These are phyloP conservation scores for Gonapodya prolifera DNA, from an alignment of 192 early-diverging fungal genomes.

Conservation along the genomic window DNA sequence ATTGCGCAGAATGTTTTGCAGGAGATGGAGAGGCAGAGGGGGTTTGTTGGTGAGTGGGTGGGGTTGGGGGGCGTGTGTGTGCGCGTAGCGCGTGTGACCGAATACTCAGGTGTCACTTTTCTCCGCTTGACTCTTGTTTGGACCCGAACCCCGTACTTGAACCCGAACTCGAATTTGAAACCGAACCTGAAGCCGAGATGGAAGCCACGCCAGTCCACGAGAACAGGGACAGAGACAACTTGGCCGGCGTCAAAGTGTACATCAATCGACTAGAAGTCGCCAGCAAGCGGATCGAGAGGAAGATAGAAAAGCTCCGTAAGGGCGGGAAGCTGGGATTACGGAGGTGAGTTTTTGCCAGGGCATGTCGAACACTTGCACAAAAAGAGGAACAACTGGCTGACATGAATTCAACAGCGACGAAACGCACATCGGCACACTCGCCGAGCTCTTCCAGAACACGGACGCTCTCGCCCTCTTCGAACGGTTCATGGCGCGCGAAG, in stretches of 20 bases:
- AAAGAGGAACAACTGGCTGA: neutral
- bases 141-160: too few species aligned
- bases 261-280: constrained; percentile 62
- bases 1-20: constrained; percentile 58
- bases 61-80: too few species aligned
- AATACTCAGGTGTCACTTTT: too few species aligned
- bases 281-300: constrained; percentile 58
- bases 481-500: neutral
- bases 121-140: too few species aligned
- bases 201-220: neutral
- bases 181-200: neutral
- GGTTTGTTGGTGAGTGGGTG: constrained; percentile 27
- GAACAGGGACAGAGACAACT: neutral
- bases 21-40: constrained; percentile 58
- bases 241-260: constrained; percentile 38
- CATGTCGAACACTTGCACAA: neutral
- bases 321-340: neutral
- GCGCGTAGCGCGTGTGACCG: too few species aligned
- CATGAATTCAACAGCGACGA: neutral
- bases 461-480: neutral
- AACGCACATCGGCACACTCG: neutral
- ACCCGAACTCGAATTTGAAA: too few species aligned
- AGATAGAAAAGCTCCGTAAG: constrained; percentile 21
- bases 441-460: neutral
- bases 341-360: neutral